A percentile compares a stretch with the other conserved stretches of the same genome.
Conservation (phyloP, 1,284 basidiomycete species). For the Sphaerobolus stellatus region DNA sequence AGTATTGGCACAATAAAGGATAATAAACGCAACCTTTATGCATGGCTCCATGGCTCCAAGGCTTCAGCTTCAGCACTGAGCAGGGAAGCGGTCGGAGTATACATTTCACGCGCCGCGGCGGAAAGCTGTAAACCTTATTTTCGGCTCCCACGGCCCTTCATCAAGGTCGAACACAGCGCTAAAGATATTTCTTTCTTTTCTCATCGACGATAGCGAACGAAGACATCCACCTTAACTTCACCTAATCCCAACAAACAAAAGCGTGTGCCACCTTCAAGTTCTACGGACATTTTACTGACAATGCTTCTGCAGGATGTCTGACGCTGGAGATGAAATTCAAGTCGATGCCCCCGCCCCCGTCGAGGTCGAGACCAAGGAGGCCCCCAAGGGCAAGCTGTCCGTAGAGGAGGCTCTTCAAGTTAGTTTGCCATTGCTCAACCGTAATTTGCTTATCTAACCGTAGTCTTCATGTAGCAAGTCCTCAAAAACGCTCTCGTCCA, state of each 20-base stretch:
- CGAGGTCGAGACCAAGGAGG: constrained; percentile 76
- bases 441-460: neutral
- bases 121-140: neutral
- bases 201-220: constrained; percentile 92
- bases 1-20: too few relatives aligned
- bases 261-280: constrained; percentile 7
- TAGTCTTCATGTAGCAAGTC: constrained; percentile 62
- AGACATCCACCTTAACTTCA: constrained; percentile 60
- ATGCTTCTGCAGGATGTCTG: constrained; percentile 75
- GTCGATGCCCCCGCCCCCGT: constrained; percentile 74
- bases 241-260: constrained; percentile 41
- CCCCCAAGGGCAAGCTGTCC: constrained; percentile 91
- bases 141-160: constrained; percentile 4
- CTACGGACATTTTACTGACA: neutral
- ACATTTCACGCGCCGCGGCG: too few relatives aligned
- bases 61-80: too few relatives aligned
- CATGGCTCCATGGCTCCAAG: too few relatives aligned
- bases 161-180: neutral
- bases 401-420: constrained; percentile 99
- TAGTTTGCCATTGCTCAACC: constrained; percentile 19
- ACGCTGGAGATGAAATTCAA: constrained; percentile 95
- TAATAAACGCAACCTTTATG: too few relatives aligned
- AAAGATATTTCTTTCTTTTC: constrained; percentile 17
- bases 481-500: constrained; percentile 96
- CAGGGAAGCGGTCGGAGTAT: too few relatives aligned